A percentile compares a stretch with the other conserved stretches of the same genome.
Evolutionary conservation across 2,329 filamentous ascomycete genomes (phyloP).

Genomic region (Ustilaginoidea virens): DNA sequence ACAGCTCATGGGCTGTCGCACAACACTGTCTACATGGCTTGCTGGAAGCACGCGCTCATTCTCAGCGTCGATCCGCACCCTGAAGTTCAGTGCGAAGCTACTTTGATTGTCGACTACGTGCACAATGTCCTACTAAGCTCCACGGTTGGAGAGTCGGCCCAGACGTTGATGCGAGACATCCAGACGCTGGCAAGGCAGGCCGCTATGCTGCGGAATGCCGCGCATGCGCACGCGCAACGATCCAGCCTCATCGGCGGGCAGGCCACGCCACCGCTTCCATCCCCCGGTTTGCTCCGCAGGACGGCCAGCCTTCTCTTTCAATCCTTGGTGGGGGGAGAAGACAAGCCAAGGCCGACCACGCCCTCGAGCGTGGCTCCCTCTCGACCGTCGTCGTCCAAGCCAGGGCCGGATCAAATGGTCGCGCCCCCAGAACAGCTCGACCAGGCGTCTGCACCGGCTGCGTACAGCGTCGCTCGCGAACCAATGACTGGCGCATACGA

Average conservation of each 20-base stretch:
- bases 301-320: slow-evolving; percentile 50
- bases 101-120: slow-evolving; percentile 73
- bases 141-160: slow-evolving; percentile 53
- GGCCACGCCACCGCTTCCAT: slow-evolving; percentile 29
- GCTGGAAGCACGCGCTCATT: slow-evolving; percentile 87
- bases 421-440: slow-evolving; percentile 64
- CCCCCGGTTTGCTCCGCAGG: slow-evolving; percentile 43
- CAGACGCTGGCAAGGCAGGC: slow-evolving; percentile 32
- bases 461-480: slow-evolving; percentile 60
- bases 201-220: slow-evolving; percentile 25
- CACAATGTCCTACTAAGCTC: slow-evolving; percentile 67
- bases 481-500: slow-evolving; percentile 67
- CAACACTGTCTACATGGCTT: slow-evolving; percentile 81
- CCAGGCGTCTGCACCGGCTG: slow-evolving; percentile 44
- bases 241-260: slow-evolving; percentile 23
- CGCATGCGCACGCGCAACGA: slow-evolving; percentile 26
- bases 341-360: slow-evolving; percentile 20
- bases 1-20: slow-evolving; percentile 50
- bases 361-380: slow-evolving; percentile 13
- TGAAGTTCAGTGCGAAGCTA: slow-evolving; percentile 76
- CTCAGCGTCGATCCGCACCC: slow-evolving; percentile 89
- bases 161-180: slow-evolving; percentile 61
- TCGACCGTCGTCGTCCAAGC: slow-evolving; percentile 19
- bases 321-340: slow-evolving; percentile 37
- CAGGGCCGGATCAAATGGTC: slow-evolving; percentile 24